A percentile compares a stretch with the other conserved stretches of the same genome.
These are phyloP conservation scores for Microstegium vimineum DNA, from an alignment of 176 grass and related monocot species.

Conservation along the genomic window DNA sequence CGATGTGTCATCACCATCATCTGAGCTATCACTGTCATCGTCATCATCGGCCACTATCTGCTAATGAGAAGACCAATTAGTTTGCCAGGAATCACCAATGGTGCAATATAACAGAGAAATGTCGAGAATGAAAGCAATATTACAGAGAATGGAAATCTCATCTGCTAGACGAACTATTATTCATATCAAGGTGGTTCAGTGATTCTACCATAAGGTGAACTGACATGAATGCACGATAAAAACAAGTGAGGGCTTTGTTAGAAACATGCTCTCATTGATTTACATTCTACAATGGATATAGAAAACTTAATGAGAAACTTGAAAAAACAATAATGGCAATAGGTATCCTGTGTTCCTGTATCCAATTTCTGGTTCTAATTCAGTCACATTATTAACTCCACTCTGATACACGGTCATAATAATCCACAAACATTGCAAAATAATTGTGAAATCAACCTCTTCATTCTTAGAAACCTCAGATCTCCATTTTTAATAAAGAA, in stretches of 20 bases:
- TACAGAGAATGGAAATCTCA: not conserved
- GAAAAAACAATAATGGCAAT: not conserved
- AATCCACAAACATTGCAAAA: not conserved
- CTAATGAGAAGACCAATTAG: constrained; percentile 6
- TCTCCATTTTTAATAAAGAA: no score
- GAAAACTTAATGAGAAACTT: not conserved
- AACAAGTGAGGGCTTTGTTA: not conserved
- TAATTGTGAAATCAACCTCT: not conserved
- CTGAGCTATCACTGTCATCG: constrained; percentile 40
- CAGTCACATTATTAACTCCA: not conserved
- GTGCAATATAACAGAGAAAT: not conserved
- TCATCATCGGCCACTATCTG: constrained; percentile 34
- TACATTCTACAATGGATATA: not conserved
- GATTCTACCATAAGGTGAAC: not conserved
- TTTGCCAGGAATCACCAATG: not conserved
- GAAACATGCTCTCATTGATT: not conserved
- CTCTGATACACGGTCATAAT: no score
- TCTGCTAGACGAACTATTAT: not conserved
- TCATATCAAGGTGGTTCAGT: not conserved
- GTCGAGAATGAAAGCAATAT: not conserved
- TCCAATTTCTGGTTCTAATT: not conserved
- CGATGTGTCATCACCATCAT: constrained; percentile 15
- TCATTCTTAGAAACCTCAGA: not conserved
- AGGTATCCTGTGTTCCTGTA: not conserved
- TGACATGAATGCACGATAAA: not conserved